Conservation (phyloP, 805 yeast genomes). For the Yamadazyma paraphyllophila region DNA sequence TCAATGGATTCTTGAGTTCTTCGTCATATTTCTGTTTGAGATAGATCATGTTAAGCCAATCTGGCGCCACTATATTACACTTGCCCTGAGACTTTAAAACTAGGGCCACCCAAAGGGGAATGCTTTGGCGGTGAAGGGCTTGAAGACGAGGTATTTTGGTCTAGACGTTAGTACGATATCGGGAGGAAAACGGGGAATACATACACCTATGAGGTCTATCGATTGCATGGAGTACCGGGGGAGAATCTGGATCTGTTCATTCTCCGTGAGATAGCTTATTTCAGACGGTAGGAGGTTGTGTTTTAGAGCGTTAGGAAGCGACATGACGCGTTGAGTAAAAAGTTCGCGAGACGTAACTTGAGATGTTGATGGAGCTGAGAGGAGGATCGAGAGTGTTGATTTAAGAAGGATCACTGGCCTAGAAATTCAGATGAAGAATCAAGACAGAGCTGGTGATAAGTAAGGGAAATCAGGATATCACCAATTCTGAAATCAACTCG, state of each 20-base stretch:
- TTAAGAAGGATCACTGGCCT: too few relatives aligned
- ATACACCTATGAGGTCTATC: constrained; percentile 62
- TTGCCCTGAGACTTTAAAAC: constrained; percentile 79
- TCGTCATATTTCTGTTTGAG: constrained; percentile 60
- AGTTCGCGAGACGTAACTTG: neutral
- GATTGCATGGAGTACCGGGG: constrained; percentile 73
- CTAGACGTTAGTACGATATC: constrained; percentile 19
- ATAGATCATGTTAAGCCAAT: constrained; percentile 65
- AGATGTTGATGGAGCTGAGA: neutral
- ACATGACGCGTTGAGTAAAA: constrained; percentile 40
- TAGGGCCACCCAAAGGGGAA: constrained; percentile 88
- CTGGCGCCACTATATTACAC: constrained; percentile 82
- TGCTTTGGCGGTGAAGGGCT: constrained; percentile 65
- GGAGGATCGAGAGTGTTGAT: neutral
- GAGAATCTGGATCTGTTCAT: constrained; percentile 66
- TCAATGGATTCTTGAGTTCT: constrained; percentile 55
- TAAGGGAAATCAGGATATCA: too few relatives aligned
- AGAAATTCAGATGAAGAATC: too few relatives aligned
- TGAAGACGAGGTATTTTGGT: constrained; percentile 54
- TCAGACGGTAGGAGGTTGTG: constrained; percentile 71
- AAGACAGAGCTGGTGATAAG: too few relatives aligned
- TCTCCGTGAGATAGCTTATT: constrained; percentile 81
- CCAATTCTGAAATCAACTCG: too few relatives aligned
- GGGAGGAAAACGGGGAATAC: neutral
- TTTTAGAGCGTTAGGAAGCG: constrained; percentile 55